These are phyloP conservation scores for Hypoxylon crocopeplum DNA, from an alignment of 495 filamentous ascomycete species.

Conservation along the genomic window DNA sequence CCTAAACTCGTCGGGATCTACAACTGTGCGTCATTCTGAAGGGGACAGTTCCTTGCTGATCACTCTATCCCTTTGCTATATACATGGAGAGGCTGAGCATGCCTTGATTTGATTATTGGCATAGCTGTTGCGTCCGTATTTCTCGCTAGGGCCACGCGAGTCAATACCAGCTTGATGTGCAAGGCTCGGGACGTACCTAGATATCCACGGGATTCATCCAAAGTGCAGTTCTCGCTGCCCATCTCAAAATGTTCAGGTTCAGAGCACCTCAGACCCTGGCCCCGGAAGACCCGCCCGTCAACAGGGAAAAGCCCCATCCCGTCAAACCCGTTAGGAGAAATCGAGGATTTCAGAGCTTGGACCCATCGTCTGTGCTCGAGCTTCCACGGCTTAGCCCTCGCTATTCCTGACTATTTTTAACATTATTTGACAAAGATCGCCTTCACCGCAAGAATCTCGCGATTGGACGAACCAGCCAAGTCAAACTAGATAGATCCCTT, in stretches of 20 bases:
- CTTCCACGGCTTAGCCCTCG: constrained; percentile 25
- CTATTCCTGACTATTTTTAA: constrained; percentile 36
- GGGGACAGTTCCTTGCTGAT: constrained; percentile 27
- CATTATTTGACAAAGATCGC: constrained; percentile 35
- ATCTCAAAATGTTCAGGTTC: constrained; percentile 6
- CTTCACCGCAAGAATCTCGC: constrained; percentile 43
- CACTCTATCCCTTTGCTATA: constrained; percentile 14
- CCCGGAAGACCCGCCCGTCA: constrained; percentile 37
- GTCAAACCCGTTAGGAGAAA: constrained; percentile 31
- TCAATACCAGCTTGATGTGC: constrained; percentile 14
- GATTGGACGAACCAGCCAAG: constrained; percentile 30
- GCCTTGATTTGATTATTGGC: constrained; percentile 13
- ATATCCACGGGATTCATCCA: constrained; percentile 27
- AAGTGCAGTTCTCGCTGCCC: constrained; percentile 23
- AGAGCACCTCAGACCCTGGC: constrained; percentile 30
- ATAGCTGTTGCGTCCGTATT: constrained; percentile 27
- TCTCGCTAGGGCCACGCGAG: constrained; percentile 15
- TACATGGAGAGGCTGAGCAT: constrained; percentile 33
- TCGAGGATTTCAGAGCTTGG: constrained; percentile 23
- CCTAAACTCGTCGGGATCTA: constrained; percentile 35
- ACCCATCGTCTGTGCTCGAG: constrained; percentile 37
- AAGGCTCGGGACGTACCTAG: constrained; percentile 3
- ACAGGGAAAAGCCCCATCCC: constrained; percentile 29
- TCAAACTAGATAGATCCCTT: constrained; percentile 12
- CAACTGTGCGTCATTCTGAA: constrained; percentile 31